Evolutionary conservation across 805 yeast genomes (phyloP), one percentile per base, ranked within the genome.

Genomic region (Ascoidea rubescens): DNA sequence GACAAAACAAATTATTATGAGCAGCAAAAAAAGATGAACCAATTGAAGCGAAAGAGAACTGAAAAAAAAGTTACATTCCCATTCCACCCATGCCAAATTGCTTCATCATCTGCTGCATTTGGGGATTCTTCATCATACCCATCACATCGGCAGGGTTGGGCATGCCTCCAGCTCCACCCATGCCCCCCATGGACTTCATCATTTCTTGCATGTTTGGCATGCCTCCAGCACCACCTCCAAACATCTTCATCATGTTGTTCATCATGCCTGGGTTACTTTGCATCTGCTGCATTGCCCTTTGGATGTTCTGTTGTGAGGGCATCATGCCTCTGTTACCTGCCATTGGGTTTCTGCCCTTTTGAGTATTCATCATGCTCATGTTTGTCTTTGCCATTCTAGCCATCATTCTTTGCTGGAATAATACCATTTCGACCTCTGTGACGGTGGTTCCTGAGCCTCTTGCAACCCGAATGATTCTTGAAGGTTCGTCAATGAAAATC

Each of bases 391-490:
- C 78, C 58, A 77, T 79, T 48, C 74, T 75, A 0, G 95, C 88
- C 96, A 93, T 89, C 84, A 88, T 85, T 66, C 85, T 79, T 66
- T 87, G 96, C 69, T 93, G 98, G 70, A 82, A 74, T 56, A 91
- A 71, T 37, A 91, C 87, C 77, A 89, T 87, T 65, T 91, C 97
- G 32, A 91, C 96, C 58, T 91, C 98, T 5, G 87, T 79, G 0
- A 85, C 96, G 1, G 93, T 71, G 30, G 96, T 87, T 28, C 98
- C 99, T 2, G 96, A 82, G 6, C 99, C 99, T 58, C 87, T 76
- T 0, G 98, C 98, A 5, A 91, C 91, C 60, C 99, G 76, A 4
- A 89, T 78, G 50, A 91, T 79, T 65, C 99, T 78, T 48, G 82
- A 74, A 5, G 98, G 98, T 66, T 90, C 81, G 51, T 82, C 80